These are phyloP conservation scores for Lindgomyces ingoldianus DNA, from an alignment of 495 filamentous ascomycete genomes.

Conservation along the genomic window DNA sequence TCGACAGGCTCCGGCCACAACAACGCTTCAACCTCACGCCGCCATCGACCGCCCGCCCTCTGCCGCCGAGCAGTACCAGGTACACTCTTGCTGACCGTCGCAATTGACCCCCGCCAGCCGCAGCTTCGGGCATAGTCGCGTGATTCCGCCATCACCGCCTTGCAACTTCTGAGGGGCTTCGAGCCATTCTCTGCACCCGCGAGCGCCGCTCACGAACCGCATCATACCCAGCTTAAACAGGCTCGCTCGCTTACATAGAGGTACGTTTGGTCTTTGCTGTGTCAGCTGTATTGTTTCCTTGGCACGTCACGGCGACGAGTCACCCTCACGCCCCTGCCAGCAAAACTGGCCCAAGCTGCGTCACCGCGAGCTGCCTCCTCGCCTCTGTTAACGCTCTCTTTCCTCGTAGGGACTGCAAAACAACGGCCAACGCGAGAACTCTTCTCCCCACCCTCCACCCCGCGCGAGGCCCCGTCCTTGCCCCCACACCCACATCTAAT, in stretches of 20 bases:
- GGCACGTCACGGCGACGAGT: constrained; percentile 3
- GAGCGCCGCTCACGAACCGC: constrained; percentile 15
- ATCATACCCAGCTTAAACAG: not conserved
- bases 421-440: constrained; percentile 8
- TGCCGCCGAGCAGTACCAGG: constrained; percentile 15
- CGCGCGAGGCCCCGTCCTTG: constrained; percentile 32
- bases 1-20: constrained; percentile 36
- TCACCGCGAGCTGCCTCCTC: constrained; percentile 14
- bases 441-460: constrained; percentile 13
- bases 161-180: constrained; percentile 35
- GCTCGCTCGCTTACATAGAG: constrained; percentile 14
- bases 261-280: constrained; percentile 12
- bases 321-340: constrained; percentile 5
- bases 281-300: not conserved
- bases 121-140: constrained; percentile 23
- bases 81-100: constrained; percentile 10
- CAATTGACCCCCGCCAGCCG: constrained; percentile 25
- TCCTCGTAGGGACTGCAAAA: constrained; percentile 16
- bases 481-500: constrained; percentile 8
- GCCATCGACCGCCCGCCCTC: constrained; percentile 5
- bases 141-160: constrained; percentile 33
- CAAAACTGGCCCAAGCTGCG: constrained; percentile 10
- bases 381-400: constrained; percentile 1
- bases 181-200: constrained; percentile 34
- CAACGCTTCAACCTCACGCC: constrained; percentile 29